Percentiles rank a stretch among this genome's conserved stretches.
These are phyloP conservation scores for Gracilariopsis chorda DNA, from an alignment of 23 red algal genomes.

Conservation along the genomic window DNA sequence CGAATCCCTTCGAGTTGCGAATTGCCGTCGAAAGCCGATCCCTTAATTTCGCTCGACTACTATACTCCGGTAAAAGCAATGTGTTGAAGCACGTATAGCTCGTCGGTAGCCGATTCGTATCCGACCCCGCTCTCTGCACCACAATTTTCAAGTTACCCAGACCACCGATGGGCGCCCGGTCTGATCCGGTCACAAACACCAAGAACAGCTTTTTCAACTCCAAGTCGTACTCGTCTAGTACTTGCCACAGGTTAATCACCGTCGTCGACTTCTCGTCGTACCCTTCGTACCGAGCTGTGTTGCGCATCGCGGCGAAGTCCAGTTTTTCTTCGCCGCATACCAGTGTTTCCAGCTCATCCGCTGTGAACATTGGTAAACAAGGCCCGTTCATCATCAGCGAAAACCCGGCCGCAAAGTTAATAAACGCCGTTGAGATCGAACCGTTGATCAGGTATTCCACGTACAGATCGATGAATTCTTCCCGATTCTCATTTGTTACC, in stretches of 20 bases:
- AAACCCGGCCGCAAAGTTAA: constrained; percentile 83
- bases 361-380: constrained; percentile 56
- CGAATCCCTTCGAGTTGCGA: constrained; percentile 90
- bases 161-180: constrained; percentile 90
- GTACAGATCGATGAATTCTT: constrained; percentile 76
- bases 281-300: constrained; percentile 81
- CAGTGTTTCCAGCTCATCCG: constrained; percentile 86
- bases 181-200: constrained; percentile 84
- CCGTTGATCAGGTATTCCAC: constrained; percentile 77
- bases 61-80: constrained; percentile 90
- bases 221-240: constrained; percentile 73
- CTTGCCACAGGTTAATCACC: constrained; percentile 83
- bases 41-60: constrained; percentile 65
- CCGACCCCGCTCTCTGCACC: constrained; percentile 80
- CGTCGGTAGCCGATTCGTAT: constrained; percentile 86
- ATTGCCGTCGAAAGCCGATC: constrained; percentile 81
- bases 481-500: constrained; percentile 73
- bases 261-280: constrained; percentile 50
- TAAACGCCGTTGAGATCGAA: constrained; percentile 72
- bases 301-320: constrained; percentile 82
- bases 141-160: constrained; percentile 80
- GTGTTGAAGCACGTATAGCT: constrained; percentile 98
- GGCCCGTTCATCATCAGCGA: constrained; percentile 63
- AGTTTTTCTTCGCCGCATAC: constrained; percentile 80
- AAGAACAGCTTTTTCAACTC: constrained; percentile 74